Base-by-base conservation (phyloP, 2,329 filamentous ascomycete species). In the Cordyceps fumosorosea region DNA sequence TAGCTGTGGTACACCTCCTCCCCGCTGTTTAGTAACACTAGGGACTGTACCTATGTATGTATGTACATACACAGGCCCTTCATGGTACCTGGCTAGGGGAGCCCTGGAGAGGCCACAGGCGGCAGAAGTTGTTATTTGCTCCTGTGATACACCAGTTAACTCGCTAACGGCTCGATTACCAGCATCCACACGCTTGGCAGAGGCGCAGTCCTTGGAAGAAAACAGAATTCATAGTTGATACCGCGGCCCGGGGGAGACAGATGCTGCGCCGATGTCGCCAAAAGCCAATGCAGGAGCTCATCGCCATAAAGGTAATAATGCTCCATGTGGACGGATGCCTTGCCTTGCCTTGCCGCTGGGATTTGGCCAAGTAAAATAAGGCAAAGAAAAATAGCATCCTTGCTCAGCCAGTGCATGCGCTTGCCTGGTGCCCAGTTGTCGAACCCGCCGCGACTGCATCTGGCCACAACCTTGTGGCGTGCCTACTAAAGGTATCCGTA, bases 391-490 rank as follows among this genome's bases (percentile, higher is more conserved):
- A 37, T 12, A 37, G 3, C 1, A 37, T 22, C 24, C 29, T 14
- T 26, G 45, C 34, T 22, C 56, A n/a, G 44, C 44, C 20, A 11
- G n/a, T 47, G 44, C 6, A 7, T 47, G 20, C n/a, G 18, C 16
- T 22, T 14, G 4, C 42, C 42, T 2, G 8, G 44, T 51, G 47
- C 47, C 45, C 47, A 53, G 48, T 45, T 24, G 42, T 60, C 29
- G 51, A 60, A 54, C 51, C 50, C 58, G 40, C 50, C 57, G 29
- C 57, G 50, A 34, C 48, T 34, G 37, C 57, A 47, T 53, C 37
- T 34, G 40, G 37, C 24, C 57, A 40, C 26, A 47, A 45, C 58
- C n/a, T 40, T 47, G 58, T 60, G 58, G 58, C 42, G 51, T 50
- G 40, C 40, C 48, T 32, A 47, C 26, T 54, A 37, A 37, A 37